A percentile compares a stretch with the other conserved stretches of the same genome.
Conservation (phyloP, 305 asterid species). For the Withania somnifera region DNA sequence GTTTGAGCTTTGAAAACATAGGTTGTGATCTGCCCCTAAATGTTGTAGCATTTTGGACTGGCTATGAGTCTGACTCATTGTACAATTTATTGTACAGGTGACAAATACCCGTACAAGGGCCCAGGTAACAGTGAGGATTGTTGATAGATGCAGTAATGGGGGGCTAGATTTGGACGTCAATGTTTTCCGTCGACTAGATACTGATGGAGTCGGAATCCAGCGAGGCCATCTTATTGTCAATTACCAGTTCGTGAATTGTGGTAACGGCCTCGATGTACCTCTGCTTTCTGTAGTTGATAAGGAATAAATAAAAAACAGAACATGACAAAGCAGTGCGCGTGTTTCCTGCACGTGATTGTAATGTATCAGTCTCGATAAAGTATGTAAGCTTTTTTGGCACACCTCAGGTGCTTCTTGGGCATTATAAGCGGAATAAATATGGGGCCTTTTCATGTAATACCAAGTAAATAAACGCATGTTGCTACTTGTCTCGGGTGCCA, state of each 20-base stretch:
- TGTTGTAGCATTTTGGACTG: not conserved
- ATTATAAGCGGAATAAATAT: not conserved
- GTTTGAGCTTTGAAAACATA: too few relatives aligned
- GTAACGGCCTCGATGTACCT: not conserved
- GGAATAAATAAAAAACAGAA: not conserved
- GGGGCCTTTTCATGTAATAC: not conserved
- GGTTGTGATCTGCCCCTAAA: too few relatives aligned
- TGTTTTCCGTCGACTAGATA: constrained; percentile 6
- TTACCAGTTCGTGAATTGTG: constrained; percentile 17
- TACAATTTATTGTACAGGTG: constrained; percentile 3
- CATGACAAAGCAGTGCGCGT: not conserved
- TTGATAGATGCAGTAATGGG: constrained; percentile 18
- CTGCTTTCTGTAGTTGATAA: not conserved
- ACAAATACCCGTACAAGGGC: constrained; percentile 13
- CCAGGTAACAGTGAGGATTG: constrained; percentile 9
- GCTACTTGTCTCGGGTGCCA: not conserved
- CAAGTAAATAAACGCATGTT: not conserved
- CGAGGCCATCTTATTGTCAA: constrained; percentile 11
- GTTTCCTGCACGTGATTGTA: not conserved
- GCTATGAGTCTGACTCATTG: not conserved
- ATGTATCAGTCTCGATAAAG: not conserved
- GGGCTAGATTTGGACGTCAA: constrained; percentile 19
- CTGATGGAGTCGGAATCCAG: constrained; percentile 9
- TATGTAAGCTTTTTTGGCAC: not conserved
- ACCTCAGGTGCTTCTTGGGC: not conserved